Evolutionary conservation across 169 alveolate species (phyloP), one percentile per base, ranked within the genome.

Genomic region (Eimeria praecox): DNA sequence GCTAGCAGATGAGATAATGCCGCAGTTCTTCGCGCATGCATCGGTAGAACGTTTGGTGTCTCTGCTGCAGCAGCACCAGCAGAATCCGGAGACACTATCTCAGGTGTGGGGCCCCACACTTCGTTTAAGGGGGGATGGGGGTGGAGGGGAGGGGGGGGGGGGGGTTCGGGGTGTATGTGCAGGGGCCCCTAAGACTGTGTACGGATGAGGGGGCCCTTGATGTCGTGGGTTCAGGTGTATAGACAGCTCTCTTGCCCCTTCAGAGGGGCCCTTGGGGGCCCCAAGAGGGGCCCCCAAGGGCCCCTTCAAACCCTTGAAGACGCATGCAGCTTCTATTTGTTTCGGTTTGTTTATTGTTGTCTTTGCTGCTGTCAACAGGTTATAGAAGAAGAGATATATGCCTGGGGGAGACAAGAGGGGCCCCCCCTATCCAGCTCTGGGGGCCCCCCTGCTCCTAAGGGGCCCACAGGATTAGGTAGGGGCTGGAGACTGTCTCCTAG

Each of bases 41-140:
- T 73, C 85, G 18, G 49, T 73, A 46, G 49, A 73, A 22, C 85
- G 30, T 14, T 40, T 73, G 5, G 85, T 73, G 33, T 33, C 44
- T 6, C 49, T 73, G 85, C 85, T 73, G 85, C 85, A 73, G 49
- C 85, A 73, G 49, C 75, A 64, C 75, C 85, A 73, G 18, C 85
- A 38, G 5, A 33, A n/a, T 46, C 85, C 85, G 6, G 49, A 33
- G 38, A 46, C 49, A 40, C 85, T 73, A 6, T 27, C 85, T 9
- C 42, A 73, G 85, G 85, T 73, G 38, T n/a, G 49, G 85, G 49
- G n/a, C 85, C 49, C 38, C 38, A 6, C n/a, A 18, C 75, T 27
- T 64, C 4, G 6, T 12, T n/a, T n/a, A n/a, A n/a, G n/a, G 10
- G n/a, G 33, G 33, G 33, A 5, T n/a, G 6, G 40, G 35, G 10